Evolutionary conservation across 2,329 filamentous ascomycete genomes (phyloP).

Genomic region (Hypoxylon sp.): DNA sequence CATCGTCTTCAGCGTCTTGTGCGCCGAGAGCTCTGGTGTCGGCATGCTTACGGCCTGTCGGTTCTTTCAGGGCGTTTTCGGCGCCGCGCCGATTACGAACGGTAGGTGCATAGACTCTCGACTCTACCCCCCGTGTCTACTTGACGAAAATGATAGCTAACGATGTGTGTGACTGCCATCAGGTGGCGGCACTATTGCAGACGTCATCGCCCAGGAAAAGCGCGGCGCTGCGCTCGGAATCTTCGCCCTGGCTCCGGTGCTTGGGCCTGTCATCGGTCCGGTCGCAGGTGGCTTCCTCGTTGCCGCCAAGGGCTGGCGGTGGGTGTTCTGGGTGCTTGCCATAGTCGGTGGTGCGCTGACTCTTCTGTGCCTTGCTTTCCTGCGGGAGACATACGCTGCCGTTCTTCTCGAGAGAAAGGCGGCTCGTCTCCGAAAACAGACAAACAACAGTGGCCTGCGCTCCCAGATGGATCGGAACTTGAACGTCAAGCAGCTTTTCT

Average conservation of each 20-base stretch:
- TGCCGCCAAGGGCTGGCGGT: conserved; percentile 45
- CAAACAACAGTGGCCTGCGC: neutral
- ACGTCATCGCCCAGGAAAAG: too few species aligned
- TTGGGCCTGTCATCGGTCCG: conserved; percentile 40
- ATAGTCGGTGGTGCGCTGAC: neutral
- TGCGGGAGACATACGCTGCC: conserved; percentile 28
- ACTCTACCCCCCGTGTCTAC: too few species aligned
- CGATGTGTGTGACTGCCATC: too few species aligned
- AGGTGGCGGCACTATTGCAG: conserved; percentile 1
- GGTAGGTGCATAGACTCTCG: neutral
- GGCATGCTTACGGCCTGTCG: conserved; percentile 55
- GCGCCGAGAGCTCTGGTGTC: conserved; percentile 52
- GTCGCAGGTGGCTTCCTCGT: conserved; percentile 47
- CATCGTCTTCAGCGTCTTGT: too few species aligned
- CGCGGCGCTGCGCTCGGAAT: conserved; percentile 4
- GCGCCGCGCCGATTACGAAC: too few species aligned
- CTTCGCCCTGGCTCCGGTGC: neutral
- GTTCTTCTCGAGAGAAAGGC: neutral
- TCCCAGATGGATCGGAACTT: neutral
- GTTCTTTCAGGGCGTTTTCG: conserved; percentile 46
- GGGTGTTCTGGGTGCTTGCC: conserved; percentile 45
- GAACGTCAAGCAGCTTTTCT: neutral
- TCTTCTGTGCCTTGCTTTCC: conserved; percentile 16
- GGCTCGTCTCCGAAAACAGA: neutral
- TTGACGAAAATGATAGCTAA: too few species aligned